Evolutionary conservation across 768 basidiomycete genomes (phyloP), one percentile per base, ranked within the genome.

Genomic region (Tricholoma furcatifolium): DNA sequence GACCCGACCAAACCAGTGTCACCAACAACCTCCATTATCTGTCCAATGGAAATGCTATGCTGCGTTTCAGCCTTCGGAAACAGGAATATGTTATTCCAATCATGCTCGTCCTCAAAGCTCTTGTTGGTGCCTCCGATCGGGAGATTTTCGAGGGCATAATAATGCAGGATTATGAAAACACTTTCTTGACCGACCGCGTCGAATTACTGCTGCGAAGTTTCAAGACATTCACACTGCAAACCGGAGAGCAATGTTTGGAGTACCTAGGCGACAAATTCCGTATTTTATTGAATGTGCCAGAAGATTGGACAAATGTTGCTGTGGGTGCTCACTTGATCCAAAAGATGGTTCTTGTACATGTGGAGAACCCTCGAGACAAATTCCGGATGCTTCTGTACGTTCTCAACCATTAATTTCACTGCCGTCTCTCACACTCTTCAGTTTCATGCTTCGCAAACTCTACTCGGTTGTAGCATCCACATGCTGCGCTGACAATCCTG

Each of bases 1-100:
- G 97, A 20, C 83, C 84, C 0, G 97, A 99, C 71, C 93, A 98
- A 70, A 91, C 93, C 14, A 88, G 89, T 54, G 82, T 85, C 45
- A 99, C 97, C 41, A 98, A 98, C 70, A 91, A 88, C 17, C 82
- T 99, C n/a, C 97, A 99, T 67, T 99, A 98, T 69, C 85, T 98
- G 39, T 87, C 92, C 15, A 96, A 95, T 58, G 97, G 97, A 41
- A 94, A 85, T 60, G 92, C 95, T n/a, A 98, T 94, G 79, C 71
- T 98, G 15, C 86, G 97, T 17, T 98, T 99, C 72, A 91, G 84
- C 65, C 97, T 92, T 92, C 76, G 96, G 48, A 99, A 98, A 70
- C 91, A 96, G 66, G 97, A 99, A 80, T 99, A 95, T 67, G 91
- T 96, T 50, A 91, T 99, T 38, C 97, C 97, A 5, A 90, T 98